These are phyloP conservation scores for Gloeopeniophorella convolvens DNA, from an alignment of 768 basidiomycete species.

Conservation along the genomic window DNA sequence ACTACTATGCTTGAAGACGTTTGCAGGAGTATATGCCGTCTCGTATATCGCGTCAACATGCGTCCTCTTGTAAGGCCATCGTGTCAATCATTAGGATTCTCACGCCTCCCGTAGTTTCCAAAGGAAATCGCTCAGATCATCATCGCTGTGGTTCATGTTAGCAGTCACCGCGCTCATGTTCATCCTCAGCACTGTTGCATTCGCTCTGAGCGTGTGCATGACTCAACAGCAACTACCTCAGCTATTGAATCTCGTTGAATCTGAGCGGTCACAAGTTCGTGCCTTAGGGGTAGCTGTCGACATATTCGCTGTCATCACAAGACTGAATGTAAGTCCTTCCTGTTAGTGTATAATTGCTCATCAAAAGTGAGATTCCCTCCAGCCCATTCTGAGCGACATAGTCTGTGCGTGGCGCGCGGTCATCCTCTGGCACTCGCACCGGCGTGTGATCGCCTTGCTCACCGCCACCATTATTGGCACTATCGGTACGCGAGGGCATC, in stretches of 20 bases:
- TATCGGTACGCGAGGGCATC: neutral
- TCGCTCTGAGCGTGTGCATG: neutral
- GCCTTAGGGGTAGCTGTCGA: neutral
- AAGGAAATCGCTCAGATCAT: too few relatives aligned
- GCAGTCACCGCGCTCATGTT: neutral
- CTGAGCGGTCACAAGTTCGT: neutral
- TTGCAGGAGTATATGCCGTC: neutral
- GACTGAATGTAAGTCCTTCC: neutral
- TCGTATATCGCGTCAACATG: neutral
- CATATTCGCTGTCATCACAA: neutral
- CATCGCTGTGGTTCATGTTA: neutral
- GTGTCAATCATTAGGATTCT: too few relatives aligned
- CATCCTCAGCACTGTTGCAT: neutral
- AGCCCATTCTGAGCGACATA: neutral
- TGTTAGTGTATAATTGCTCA: too few relatives aligned
- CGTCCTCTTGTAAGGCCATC: too few relatives aligned
- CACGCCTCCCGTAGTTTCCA: too few relatives aligned
- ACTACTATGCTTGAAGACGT: too few relatives aligned
- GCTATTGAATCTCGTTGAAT: neutral
- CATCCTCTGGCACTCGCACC: neutral
- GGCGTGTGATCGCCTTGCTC: neutral
- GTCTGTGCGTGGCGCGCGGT: neutral
- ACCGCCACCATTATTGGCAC: neutral
- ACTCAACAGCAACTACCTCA: neutral
- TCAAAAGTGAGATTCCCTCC: too few relatives aligned